These are phyloP conservation scores for Melaleuca quinquenervia DNA, from an alignment of 345 rosid species.

Conservation along the genomic window DNA sequence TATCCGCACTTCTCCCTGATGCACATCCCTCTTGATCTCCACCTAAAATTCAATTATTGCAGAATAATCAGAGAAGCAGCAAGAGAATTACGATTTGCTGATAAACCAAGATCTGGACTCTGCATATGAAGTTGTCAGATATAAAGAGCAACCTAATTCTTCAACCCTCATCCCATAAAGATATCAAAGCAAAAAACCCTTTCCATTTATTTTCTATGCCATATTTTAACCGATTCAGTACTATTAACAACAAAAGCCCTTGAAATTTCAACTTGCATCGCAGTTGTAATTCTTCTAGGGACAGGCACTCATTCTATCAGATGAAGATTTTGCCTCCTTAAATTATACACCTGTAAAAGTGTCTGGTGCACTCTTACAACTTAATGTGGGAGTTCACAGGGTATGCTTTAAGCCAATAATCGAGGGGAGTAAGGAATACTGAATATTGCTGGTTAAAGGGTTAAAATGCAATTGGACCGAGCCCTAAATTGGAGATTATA, in stretches of 20 bases:
- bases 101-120: not conserved
- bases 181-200: not conserved
- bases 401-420: not conserved
- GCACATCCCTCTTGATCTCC: slow-evolving; percentile 70
- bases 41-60: slow-evolving; percentile 28
- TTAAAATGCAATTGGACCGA: not conserved
- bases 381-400: not conserved
- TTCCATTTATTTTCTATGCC: not conserved
- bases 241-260: not conserved
- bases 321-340: not conserved
- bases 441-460: not conserved
- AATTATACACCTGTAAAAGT: not conserved
- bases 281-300: not conserved
- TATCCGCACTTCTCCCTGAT: slow-evolving; percentile 61
- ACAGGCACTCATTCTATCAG: not conserved
- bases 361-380: not conserved
- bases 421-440: not conserved
- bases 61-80: not conserved
- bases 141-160: not conserved
- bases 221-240: not conserved
- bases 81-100: not conserved
- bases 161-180: not conserved
- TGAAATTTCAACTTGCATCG: not conserved
- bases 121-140: not conserved
- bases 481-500: not conserved